Evolutionary conservation across 345 rosid species (phyloP), one percentile per base, ranked within the genome.

Genomic region (Geranium brycei): DNA sequence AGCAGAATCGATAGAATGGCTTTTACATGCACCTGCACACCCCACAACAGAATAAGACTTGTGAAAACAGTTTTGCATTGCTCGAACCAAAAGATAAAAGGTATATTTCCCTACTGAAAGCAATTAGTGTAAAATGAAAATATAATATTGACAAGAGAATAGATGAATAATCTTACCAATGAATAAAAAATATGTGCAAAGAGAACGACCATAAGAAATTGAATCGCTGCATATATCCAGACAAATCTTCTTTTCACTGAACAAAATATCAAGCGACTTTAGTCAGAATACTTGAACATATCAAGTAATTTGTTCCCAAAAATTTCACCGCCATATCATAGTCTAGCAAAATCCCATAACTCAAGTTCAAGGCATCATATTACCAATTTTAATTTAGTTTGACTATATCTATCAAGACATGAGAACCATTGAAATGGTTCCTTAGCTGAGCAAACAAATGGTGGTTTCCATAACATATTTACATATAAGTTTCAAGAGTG

Each of bases 1-100:
- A 93, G 81, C 59, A 87, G 84, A 57, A 87, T 73, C 0, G 97
- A 85, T 65, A 93, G 78, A 68, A 90, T 83, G 19, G 96, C 81
- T 77, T 83, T 90, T 62, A 87, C 66, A 16, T 66, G 60, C 62
- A 93, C 84, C 96, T 89, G 77, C 32, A 63, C 53, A 10, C 40
- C 30, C 61, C 28, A 40, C 63, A 64, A 14, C 19, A 13, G 31
- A 23, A 59, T 18, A 11, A 19, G 28, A 28, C 60, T 17, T 17
- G 60, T 18, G 18, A 23, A 19, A 59, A 3, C 31, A 31, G 19
- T 19, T 0, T 31, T 19, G 28, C 61, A 59, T 19, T 59, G 19
- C 18, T 59, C 61, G 12, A 8, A 5, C 10, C n/a, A 58, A 58
- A 58, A 2, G 30, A 58, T 18, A 38, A 4, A 38, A 38, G 47